phyloP scores from a whole-genome alignment of 495 filamentous ascomycete genomes.

The Poronia punctata region DNA sequence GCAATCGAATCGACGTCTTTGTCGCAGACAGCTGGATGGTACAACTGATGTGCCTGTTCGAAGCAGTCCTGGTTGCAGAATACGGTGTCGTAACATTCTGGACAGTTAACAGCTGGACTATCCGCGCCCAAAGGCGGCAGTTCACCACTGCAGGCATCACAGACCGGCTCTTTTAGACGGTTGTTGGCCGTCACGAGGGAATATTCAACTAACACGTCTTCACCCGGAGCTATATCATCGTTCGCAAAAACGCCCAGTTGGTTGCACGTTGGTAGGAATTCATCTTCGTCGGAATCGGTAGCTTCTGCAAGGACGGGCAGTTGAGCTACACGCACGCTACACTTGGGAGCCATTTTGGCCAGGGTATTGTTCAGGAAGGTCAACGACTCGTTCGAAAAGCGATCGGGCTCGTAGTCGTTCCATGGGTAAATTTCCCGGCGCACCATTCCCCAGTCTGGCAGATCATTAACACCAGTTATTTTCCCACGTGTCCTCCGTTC shows the following conservation, averaged over 20 bases:
- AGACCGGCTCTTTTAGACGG: conserved; percentile 69
- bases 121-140: conserved; percentile 52
- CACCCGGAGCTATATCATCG: conserved; percentile 67
- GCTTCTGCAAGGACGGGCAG: conserved; percentile 55
- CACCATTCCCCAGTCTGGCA: conserved; percentile 68
- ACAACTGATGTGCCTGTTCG: conserved; percentile 59
- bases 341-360: conserved; percentile 56
- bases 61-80: conserved; percentile 78
- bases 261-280: conserved; percentile 48
- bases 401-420: conserved; percentile 84
- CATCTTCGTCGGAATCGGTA: conserved; percentile 33
- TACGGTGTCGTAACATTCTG: conserved; percentile 71
- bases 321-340: conserved; percentile 62
- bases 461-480: conserved; percentile 41
- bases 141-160: conserved; percentile 75
- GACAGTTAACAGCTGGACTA: conserved; percentile 51
- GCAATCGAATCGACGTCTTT: conserved; percentile 74
- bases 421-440: conserved; percentile 89
- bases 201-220: conserved; percentile 70
- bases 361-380: conserved; percentile 60
- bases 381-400: conserved; percentile 64
- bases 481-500: conserved; percentile 32
- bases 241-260: conserved; percentile 88
- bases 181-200: conserved; percentile 79
- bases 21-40: conserved; percentile 84